Evolutionary conservation across 768 basidiomycete species (phyloP).

Genomic region (Phanerochaete sordida): DNA sequence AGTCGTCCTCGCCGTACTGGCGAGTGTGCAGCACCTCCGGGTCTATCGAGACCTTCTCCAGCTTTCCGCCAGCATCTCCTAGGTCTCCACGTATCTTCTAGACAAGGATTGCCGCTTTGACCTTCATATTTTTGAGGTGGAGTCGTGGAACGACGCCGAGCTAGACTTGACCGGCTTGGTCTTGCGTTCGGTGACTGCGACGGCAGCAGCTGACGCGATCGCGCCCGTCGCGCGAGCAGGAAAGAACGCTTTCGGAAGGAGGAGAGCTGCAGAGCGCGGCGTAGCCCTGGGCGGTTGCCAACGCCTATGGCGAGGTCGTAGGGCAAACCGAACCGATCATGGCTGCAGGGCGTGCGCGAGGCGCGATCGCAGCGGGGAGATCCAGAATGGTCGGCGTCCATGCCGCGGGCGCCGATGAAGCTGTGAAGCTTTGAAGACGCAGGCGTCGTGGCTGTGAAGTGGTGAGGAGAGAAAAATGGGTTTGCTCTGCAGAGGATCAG

Average conservation of each 20-base stretch:
- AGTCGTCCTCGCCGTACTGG: slow-evolving; percentile 69
- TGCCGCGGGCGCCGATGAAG: too few relatives aligned
- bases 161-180: not conserved
- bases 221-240: not conserved
- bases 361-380: too few relatives aligned
- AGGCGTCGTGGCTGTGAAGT: too few relatives aligned
- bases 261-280: not conserved
- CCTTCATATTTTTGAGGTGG: not conserved
- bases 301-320: not conserved
- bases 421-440: too few relatives aligned
- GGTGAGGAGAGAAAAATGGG: too few relatives aligned
- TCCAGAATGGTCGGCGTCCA: too few relatives aligned
- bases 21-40: slow-evolving; percentile 46
- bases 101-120: not conserved
- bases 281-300: not conserved
- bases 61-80: not conserved
- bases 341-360: not conserved
- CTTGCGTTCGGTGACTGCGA: not conserved
- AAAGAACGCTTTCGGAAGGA: not conserved
- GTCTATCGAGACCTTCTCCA: slow-evolving; percentile 43
- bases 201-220: not conserved
- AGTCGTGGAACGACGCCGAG: not conserved
- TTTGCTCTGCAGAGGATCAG: too few relatives aligned
- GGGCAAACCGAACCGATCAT: not conserved
- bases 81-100: not conserved